Base-by-base conservation (phyloP, 2,329 filamentous ascomycete species). In the Epichloe baconii region DNA sequence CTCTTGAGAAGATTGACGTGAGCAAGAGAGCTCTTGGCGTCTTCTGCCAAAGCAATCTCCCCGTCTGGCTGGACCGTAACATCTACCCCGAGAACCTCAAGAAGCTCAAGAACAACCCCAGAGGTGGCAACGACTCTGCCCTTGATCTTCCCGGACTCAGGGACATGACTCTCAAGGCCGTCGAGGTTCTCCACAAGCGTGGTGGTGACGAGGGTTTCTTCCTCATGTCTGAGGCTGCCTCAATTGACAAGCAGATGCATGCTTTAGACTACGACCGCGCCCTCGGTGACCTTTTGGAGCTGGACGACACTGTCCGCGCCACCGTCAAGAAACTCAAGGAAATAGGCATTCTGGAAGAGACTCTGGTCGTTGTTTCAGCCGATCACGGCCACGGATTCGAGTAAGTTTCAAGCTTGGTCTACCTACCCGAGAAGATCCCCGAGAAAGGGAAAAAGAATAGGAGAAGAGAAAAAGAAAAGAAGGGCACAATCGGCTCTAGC, bases 191-290 rank as follows among this genome's bases (percentile, higher is more conserved):
- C n/a, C 70, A 84, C 65, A 74, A 74, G 40, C 76, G 79, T 53
- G 80, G 82, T 31, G 76, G 77, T 36, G 76, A 84, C 52, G 77
- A 86, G 53, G 88, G 88, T 5, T 94, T 85, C 77, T 88, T 93
- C 75, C 75, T 94, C 62, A 93, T 94, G 87, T 82, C 82, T 12
- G 88, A 94, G 67, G 88, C 84, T 26, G 88, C 88, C 15, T 87
- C 82, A 2, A 86, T 94, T 58, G 88, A 93, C 70, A 94, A 94
- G 75, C 84, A 88, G 75, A 93, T 94, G 87, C 88, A 94, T 70
- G 66, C 73, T 2, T 77, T 93, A 19, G 88, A 93, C 70, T 93
- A 93, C 64, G 86, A 93, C 68, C 85, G 88, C 50, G 85, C 88
- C 1, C 80, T 94, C 0, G 88, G 85, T 50, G 88, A 94, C 59